Evolutionary conservation across 345 rosid species (phyloP), one percentile per base, ranked within the genome.

Genomic region (Citropsis articulata): DNA sequence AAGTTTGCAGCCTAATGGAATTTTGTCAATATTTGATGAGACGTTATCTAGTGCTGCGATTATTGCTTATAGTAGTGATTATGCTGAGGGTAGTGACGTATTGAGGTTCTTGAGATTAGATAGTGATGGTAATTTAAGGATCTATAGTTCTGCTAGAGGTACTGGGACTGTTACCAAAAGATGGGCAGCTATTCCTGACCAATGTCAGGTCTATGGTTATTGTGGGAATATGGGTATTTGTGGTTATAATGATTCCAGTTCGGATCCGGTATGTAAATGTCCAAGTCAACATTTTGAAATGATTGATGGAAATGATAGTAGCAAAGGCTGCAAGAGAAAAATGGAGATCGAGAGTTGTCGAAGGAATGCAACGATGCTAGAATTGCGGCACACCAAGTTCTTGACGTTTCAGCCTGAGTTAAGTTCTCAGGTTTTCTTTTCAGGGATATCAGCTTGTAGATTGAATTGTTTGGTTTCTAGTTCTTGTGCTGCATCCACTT

Each of bases 161-260:
- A 82, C 84, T 82, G 83, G 86, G 35, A 73, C 55, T 56, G 16
- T 0, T 1, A 76, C 79, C 53, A 10, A 10, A 50, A 84, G 87
- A 71, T 90, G 93, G 94, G 85, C 91, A 1, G 94, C 93, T 24
- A 79, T 90, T 71, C 25, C 45, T 57, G 94, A 92, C 83, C 94
- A 88, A 66, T 90, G 97, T 82, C 83, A 78, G 65, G 89, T 90
- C 53, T 91, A 78, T 77, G 93, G 92, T 3, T 91, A 74, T 76
- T 90, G 97, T 83, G 97, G 94, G 10, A 81, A 85, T 76, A 67
- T 87, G 82, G 94, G 93, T 75, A 82, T 90, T 74, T 92, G 93
- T 77, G 85, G 89, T 38, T 89, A 90, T 50, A 82, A 76, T 5
- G 87, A 84, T 65, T 59, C 82, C 1, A 69, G 69, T 66, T 85